Evolutionary conservation across 73 alveolate genomes (phyloP), one percentile per base, ranked within the genome.

Genomic region (Tetrahymena thermophila): DNA sequence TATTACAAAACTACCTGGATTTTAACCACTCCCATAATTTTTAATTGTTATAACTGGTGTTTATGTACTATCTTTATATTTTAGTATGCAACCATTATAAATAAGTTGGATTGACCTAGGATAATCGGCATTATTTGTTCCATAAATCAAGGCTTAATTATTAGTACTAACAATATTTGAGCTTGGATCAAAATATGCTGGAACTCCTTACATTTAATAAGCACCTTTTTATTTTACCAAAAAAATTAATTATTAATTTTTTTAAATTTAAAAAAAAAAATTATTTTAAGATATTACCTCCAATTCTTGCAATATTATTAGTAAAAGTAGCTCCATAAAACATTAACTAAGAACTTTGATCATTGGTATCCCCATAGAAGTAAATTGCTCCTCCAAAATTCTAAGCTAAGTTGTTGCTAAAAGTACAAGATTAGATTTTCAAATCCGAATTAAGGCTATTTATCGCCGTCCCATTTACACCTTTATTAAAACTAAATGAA

Each of bases 301-400:
- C 97, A 3, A 95, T 85, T 55, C 95, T 85, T 10, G 97, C 97
- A 95, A 85, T 85, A 95, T 95, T 95, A 28, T 50, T 95, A 28
- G 50, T 85, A 40, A 95, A 95, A 17, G 89, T 71, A 19, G 31
- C 35, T 28, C 89, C 89, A 28, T n/a, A 71, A 31, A 71, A 71
- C 37, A 31, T 71, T 71, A 71, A 28, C n/a, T 23, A 71, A 28
- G 37, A 28, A n/a, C 37, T 31, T 25, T 71, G 31, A 25, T n/a
- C 37, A 31, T 71, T 23, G 2, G 40, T n/a, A 7, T 71, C 35
- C 0, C 13, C 83, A 71, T 71, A 71, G 35, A 31, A 71, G 11
- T 25, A 71, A 1, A 71, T 71, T 13, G 89, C 89, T 28, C 89
- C 89, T 19, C 89, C 89, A 71, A 6, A 28, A 71, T 71, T 31